A percentile compares a stretch with the other conserved stretches of the same genome.
Evolutionary conservation across 805 yeast species (phyloP).

Genomic region (Sporopachydermia lactativora): DNA sequence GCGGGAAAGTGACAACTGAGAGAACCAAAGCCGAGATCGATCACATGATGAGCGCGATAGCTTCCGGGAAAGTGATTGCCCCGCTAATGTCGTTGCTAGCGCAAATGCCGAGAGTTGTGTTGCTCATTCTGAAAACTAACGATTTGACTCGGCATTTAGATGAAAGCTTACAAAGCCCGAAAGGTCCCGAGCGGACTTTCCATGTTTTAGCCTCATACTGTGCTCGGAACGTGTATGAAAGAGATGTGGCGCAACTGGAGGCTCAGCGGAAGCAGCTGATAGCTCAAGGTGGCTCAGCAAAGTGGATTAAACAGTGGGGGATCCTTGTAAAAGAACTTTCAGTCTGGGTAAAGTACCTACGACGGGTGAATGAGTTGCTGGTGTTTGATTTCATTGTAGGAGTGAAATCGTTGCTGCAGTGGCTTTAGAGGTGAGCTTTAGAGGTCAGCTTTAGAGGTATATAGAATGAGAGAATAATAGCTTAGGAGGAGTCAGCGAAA

Average conservation of each 20-base stretch:
- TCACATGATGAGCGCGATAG: conserved; percentile 49
- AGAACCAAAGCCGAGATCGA: conserved; percentile 51
- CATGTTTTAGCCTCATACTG: conserved; percentile 84
- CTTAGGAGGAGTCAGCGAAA: too few relatives aligned
- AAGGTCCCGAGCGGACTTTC: conserved; percentile 81
- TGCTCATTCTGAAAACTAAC: conserved; percentile 82
- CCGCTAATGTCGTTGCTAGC: conserved; percentile 71
- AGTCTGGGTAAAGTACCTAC: conserved; percentile 21
- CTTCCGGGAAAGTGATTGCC: conserved; percentile 49
- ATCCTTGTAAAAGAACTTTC: conserved; percentile 13
- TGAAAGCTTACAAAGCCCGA: conserved; percentile 64
- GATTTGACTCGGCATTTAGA: conserved; percentile 85
- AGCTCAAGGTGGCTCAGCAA: conserved; percentile 10
- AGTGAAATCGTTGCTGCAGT: too few relatives aligned
- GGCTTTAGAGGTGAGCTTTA: too few relatives aligned
- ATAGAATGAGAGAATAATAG: too few relatives aligned
- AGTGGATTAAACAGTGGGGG: conserved; percentile 2
- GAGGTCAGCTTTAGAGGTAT: too few relatives aligned
- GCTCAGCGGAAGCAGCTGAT: conserved; percentile 6
- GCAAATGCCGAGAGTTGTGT: conserved; percentile 70
- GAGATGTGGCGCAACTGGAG: conserved; percentile 32
- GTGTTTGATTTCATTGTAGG: conserved; percentile 19
- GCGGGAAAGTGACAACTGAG: conserved; percentile 36
- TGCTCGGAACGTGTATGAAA: conserved; percentile 65
- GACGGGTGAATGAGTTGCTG: conserved; percentile 18